Conservation (phyloP, 768 basidiomycete genomes). For the Boletus insuetus region DNA sequence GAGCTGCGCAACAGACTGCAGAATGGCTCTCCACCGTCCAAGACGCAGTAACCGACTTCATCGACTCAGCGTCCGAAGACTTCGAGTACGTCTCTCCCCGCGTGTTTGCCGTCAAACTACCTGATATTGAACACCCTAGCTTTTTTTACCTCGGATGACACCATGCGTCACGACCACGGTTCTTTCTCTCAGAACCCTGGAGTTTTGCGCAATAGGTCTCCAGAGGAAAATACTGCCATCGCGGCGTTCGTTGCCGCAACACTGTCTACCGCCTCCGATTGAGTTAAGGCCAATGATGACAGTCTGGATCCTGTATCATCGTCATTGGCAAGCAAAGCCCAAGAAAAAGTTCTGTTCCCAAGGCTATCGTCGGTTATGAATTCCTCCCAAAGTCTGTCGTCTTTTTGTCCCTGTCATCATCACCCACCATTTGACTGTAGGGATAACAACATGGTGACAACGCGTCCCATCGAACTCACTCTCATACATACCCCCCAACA, state of each 20-base stretch:
- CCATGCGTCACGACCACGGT: conserved; percentile 33
- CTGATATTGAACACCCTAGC: conserved; percentile 60
- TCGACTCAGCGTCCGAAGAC: conserved; percentile 71
- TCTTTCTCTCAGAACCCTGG: conserved; percentile 36
- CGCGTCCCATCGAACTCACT: conserved; percentile 96
- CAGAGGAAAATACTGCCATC: conserved; percentile 58
- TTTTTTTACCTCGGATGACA: conserved; percentile 44
- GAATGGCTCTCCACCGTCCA: conserved; percentile 65
- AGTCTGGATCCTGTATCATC: conserved; percentile 68
- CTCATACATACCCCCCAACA: conserved; percentile 82
- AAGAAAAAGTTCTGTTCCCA: conserved; percentile 96
- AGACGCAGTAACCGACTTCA: conserved; percentile 56
- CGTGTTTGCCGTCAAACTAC: conserved; percentile 58
- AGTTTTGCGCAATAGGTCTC: conserved; percentile 40
- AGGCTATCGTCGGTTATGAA: conserved; percentile 96
- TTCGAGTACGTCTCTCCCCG: conserved; percentile 59
- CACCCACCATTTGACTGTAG: conserved; percentile 39
- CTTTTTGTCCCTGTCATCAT: not conserved
- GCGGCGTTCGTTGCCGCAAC: conserved; percentile 77
- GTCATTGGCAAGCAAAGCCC: conserved; percentile 98
- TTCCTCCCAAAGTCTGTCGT: conserved; percentile 91
- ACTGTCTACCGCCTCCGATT: conserved; percentile 71
- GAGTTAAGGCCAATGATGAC: conserved; percentile 30
- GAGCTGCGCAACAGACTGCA: conserved; percentile 66
- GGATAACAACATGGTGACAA: conserved; percentile 99